A percentile compares a stretch with the other conserved stretches of the same genome.
Evolutionary conservation across 2,329 filamentous ascomycete species (phyloP).

Genomic region (Gnomoniopsis smithogilvyi): DNA sequence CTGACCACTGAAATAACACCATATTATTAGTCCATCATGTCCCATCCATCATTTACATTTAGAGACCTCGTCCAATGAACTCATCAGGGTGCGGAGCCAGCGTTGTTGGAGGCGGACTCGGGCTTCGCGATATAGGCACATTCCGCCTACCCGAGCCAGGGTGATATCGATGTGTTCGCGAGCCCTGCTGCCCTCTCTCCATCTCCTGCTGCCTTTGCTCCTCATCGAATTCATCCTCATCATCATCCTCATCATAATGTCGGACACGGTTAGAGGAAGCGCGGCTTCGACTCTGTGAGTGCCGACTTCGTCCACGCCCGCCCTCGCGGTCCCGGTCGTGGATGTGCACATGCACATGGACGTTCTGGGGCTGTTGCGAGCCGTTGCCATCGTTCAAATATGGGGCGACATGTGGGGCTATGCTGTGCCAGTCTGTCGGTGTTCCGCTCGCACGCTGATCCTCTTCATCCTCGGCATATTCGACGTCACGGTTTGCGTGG

Average conservation of each 20-base stretch:
- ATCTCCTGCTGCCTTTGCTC: conserved; percentile 13
- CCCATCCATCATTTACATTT: not conserved
- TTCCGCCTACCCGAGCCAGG: conserved; percentile 11
- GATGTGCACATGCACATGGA: conserved; percentile 7
- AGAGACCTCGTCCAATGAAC: conserved; percentile 15
- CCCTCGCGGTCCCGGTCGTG: not conserved
- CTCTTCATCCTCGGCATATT: not conserved
- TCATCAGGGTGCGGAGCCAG: conserved; percentile 4
- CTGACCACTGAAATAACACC: no score
- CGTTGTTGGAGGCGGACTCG: conserved; percentile 3
- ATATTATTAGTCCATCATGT: no score
- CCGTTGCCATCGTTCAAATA: not conserved
- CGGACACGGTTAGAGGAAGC: not conserved
- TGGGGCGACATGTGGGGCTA: not conserved
- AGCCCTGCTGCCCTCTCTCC: not conserved
- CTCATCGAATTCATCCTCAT: conserved; percentile 7
- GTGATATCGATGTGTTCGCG: conserved; percentile 12
- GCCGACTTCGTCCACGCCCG: not conserved
- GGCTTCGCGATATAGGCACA: not conserved
- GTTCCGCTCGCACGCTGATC: not conserved
- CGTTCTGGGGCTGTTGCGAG: conserved; percentile 2
- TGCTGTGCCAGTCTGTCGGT: not conserved
- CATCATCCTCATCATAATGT: not conserved
- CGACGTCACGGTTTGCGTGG: not conserved
- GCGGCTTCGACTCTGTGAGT: not conserved